Evolutionary conservation across 495 filamentous ascomycete genomes (phyloP).

Genomic region (Xylaria venustula): DNA sequence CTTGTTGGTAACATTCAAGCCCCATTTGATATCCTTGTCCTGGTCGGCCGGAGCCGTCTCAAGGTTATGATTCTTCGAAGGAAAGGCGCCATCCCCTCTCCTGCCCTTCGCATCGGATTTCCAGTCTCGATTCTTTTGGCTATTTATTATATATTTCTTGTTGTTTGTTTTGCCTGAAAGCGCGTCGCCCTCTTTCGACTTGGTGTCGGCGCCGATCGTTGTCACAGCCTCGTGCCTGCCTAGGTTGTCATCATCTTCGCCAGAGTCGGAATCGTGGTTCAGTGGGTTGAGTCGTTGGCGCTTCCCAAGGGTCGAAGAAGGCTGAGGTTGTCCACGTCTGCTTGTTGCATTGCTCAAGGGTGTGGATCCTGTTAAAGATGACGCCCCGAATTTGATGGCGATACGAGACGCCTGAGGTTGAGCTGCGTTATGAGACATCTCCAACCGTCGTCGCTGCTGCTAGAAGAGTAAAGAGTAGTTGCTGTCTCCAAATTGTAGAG

Average conservation of each 20-base stretch:
- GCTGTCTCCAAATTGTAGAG: not conserved
- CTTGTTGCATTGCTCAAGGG: conserved; percentile 24
- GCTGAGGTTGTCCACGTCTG: conserved; percentile 28
- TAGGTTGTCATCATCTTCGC: conserved; percentile 26
- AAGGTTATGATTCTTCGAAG: conserved; percentile 8
- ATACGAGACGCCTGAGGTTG: conserved; percentile 27
- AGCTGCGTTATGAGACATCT: conserved; percentile 20
- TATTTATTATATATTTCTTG: conserved; percentile 57
- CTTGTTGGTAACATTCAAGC: conserved; percentile 39
- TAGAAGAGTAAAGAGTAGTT: not conserved
- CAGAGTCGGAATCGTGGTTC: conserved; percentile 33
- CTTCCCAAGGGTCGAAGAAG: conserved; percentile 33
- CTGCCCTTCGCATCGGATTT: conserved; percentile 58
- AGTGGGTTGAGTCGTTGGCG: conserved; percentile 37
- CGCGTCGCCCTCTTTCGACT: conserved; percentile 1
- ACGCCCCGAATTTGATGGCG: conserved; percentile 36
- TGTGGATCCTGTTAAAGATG: conserved; percentile 20
- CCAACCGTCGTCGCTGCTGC: not conserved
- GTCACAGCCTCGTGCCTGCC: conserved; percentile 37
- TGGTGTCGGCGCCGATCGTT: conserved; percentile 33
- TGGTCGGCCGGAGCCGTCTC: conserved; percentile 39
- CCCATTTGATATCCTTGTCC: conserved; percentile 42
- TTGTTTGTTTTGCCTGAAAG: conserved; percentile 17
- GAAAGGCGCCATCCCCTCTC: conserved; percentile 40
- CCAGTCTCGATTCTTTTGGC: conserved; percentile 70